phyloP scores from a whole-genome alignment of 768 basidiomycete genomes.

The Tylopilus balloui region DNA sequence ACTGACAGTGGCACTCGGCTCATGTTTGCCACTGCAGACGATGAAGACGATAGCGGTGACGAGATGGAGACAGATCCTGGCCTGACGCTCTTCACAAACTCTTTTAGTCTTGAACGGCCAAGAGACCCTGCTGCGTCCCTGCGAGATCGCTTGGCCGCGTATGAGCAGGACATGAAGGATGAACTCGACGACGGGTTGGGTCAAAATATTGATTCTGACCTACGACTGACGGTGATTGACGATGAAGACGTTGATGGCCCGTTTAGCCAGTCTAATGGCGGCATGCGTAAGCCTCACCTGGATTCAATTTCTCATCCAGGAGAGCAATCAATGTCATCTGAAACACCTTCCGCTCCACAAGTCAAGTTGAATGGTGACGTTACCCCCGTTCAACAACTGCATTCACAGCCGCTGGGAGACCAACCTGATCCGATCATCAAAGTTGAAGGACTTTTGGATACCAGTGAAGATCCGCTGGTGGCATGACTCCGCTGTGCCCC shows the following conservation, averaged over 20 bases:
- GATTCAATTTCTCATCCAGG: conserved; percentile 19
- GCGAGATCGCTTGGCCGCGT: conserved; percentile 59
- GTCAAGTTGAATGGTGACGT: conserved; percentile 45
- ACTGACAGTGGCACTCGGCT: conserved; percentile 42
- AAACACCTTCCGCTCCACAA: conserved; percentile 45
- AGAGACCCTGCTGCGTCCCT: conserved; percentile 53
- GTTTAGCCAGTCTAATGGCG: conserved; percentile 32
- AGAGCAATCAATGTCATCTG: conserved; percentile 32
- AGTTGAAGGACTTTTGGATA: conserved; percentile 62
- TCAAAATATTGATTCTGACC: conserved; percentile 16
- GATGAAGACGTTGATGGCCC: conserved; percentile 31
- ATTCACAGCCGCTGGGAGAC: conserved; percentile 50
- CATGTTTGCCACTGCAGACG: conserved; percentile 61
- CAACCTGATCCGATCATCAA: conserved; percentile 48
- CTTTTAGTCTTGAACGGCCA: conserved; percentile 41
- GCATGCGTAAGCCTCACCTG: conserved; percentile 29
- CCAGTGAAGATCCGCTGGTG: conserved; percentile 57
- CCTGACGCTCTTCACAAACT: conserved; percentile 47
- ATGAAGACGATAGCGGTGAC: conserved; percentile 56
- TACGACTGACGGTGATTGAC: conserved; percentile 30
- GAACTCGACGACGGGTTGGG: conserved; percentile 27
- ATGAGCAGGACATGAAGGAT: conserved; percentile 48
- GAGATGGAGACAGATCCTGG: conserved; percentile 35
- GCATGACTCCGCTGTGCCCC: conserved; percentile 20
- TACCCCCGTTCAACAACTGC: conserved; percentile 45